phyloP scores from a whole-genome alignment of 352 stramenopile species.

The Nothophytophthora sp. region DNA sequence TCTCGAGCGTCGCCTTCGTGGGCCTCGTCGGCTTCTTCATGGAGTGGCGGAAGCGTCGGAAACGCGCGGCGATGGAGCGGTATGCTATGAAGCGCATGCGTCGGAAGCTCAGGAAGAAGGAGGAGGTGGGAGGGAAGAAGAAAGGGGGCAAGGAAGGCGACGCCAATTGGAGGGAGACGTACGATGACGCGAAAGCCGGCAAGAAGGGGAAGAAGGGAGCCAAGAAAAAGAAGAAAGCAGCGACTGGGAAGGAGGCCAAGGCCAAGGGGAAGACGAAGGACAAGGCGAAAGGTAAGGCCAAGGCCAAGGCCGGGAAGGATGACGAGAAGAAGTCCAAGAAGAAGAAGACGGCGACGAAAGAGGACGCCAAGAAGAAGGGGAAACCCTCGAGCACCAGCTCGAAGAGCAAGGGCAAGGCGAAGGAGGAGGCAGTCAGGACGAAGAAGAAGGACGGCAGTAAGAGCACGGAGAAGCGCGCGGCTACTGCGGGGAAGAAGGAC shows the following conservation, averaged over 20 bases:
- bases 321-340: constrained; percentile 20
- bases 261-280: constrained; percentile 32
- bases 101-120: constrained; percentile 91
- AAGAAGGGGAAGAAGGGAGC: constrained; percentile 31
- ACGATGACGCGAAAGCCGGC: constrained; percentile 42
- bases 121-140: constrained; percentile 84
- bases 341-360: constrained; percentile 12
- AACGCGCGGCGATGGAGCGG: constrained; percentile 90
- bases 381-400: constrained; percentile 8
- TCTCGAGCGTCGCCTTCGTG: constrained; percentile 74
- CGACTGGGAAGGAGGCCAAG: constrained; percentile 23
- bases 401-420: constrained; percentile 21
- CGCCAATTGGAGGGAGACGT: constrained; percentile 78
- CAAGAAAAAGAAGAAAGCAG: no score
- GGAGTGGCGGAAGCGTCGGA: constrained; percentile 92
- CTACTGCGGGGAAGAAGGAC: constrained; percentile 18
- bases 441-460: constrained; percentile 20
- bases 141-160: constrained; percentile 55
- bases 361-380: constrained; percentile 15
- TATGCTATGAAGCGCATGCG: constrained; percentile 95
- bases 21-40: constrained; percentile 83
- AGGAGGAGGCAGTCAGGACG: constrained; percentile 18
- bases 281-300: constrained; percentile 15
- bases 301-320: constrained; percentile 3
- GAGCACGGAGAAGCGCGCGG: constrained; percentile 4